phyloP scores from a whole-genome alignment of 257 asterid genomes.

The Solanum pinnatisectum region DNA sequence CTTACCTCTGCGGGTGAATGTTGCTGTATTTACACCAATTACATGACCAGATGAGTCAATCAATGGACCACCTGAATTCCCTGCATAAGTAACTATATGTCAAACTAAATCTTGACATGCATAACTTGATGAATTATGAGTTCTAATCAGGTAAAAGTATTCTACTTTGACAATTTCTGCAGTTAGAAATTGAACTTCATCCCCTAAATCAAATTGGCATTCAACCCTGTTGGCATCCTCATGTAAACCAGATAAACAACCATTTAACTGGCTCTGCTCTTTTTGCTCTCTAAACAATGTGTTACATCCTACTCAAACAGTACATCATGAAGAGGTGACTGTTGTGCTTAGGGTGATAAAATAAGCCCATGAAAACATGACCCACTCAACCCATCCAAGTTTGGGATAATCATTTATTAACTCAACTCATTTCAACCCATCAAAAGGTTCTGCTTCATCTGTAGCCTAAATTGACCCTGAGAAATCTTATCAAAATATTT shows the following conservation, averaged over 20 bases:
- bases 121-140: background rate
- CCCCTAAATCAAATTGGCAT: background rate
- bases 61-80: slow-evolving; percentile 86
- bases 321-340: background rate
- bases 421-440: background rate
- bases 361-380: background rate
- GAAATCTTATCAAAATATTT: background rate
- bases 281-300: background rate
- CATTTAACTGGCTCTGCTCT: background rate
- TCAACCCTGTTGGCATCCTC: background rate
- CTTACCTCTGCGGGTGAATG: slow-evolving; percentile 87
- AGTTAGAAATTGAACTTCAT: background rate
- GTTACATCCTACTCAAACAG: background rate
- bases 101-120: background rate
- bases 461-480: background rate
- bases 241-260: background rate
- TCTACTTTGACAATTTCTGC: background rate
- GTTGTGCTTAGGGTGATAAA: background rate
- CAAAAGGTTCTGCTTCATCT: background rate
- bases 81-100: slow-evolving; percentile 22
- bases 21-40: slow-evolving; percentile 79
- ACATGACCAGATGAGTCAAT: slow-evolving; percentile 76
- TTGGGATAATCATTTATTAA: background rate
- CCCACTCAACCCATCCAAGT: background rate
- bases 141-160: background rate